These are phyloP conservation scores for Fomitopsis serialis DNA, from an alignment of 768 basidiomycete species.

Conservation along the genomic window DNA sequence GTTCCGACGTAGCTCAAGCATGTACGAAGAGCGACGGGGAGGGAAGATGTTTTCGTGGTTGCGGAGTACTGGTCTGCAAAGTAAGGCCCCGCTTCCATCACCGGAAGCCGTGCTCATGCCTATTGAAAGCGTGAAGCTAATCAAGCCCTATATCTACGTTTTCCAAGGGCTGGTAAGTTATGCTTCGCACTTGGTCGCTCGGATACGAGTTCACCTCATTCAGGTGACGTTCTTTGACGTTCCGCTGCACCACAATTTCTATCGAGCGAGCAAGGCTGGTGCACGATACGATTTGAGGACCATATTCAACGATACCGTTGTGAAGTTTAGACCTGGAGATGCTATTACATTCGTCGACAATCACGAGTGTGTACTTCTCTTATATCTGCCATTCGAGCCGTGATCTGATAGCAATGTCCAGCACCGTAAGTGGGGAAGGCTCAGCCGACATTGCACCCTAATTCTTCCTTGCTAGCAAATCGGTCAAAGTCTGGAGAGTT, in stretches of 20 bases:
- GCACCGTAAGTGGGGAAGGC: constrained; percentile 46
- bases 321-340: constrained; percentile 64
- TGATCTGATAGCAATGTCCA: constrained; percentile 20
- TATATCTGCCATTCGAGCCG: not conserved
- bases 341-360: constrained; percentile 91
- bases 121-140: constrained; percentile 35
- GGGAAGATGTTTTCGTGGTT: constrained; percentile 52
- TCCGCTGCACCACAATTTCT: constrained; percentile 81
- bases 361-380: constrained; percentile 59
- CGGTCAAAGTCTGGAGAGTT: constrained; percentile 78
- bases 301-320: constrained; percentile 66
- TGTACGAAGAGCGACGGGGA: constrained; percentile 39
- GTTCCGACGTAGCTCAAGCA: constrained; percentile 35
- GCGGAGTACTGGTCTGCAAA: constrained; percentile 83
- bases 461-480: constrained; percentile 37
- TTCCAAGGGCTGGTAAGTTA: constrained; percentile 59
- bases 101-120: constrained; percentile 2
- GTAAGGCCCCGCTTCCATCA: constrained; percentile 33
- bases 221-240: constrained; percentile 91
- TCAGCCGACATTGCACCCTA: not conserved
- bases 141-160: constrained; percentile 53
- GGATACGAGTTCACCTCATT: not conserved
- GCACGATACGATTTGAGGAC: constrained; percentile 69
- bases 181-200: not conserved
- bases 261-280: constrained; percentile 65